Conservation (phyloP, 75 land plant genomes). For the Cunninghamia lanceolata region DNA sequence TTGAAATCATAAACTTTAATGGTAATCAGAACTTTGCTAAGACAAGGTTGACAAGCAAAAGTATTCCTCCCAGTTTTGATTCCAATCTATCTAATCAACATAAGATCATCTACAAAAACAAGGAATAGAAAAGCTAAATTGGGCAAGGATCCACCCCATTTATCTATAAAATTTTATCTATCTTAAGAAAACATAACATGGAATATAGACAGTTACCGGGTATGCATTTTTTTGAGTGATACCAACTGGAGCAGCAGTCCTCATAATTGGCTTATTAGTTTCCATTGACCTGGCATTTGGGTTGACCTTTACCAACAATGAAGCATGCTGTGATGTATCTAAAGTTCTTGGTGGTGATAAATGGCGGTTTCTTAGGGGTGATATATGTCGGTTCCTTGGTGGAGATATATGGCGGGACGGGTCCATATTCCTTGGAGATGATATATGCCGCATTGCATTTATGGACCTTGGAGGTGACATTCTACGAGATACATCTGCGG, state of each 20-base stretch:
- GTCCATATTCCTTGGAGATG: constrained; percentile 35
- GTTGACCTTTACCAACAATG: constrained; percentile 12
- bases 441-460: not conserved
- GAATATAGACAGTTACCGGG: constrained; percentile 18
- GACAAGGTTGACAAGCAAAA: not conserved
- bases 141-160: not conserved
- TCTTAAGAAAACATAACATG: not conserved
- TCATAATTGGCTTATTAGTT: constrained; percentile 16
- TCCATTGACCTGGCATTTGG: constrained; percentile 19
- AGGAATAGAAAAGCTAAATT: not conserved
- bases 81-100: not conserved
- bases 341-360: constrained; percentile 9
- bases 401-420: constrained; percentile 37
- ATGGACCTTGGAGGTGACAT: constrained; percentile 9
- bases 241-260: constrained; percentile 11
- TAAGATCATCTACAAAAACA: not conserved
- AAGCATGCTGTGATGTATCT: constrained; percentile 13
- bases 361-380: constrained; percentile 26
- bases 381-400: constrained; percentile 23
- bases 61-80: not conserved
- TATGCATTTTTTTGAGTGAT: constrained; percentile 16
- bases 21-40: not conserved
- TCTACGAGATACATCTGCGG: not conserved
- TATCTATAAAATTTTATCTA: not conserved
- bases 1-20: not conserved